Evolutionary conservation across 2,329 filamentous ascomycete species (phyloP), one percentile per base, ranked within the genome.

Genomic region (Chaetomium sp.): DNA sequence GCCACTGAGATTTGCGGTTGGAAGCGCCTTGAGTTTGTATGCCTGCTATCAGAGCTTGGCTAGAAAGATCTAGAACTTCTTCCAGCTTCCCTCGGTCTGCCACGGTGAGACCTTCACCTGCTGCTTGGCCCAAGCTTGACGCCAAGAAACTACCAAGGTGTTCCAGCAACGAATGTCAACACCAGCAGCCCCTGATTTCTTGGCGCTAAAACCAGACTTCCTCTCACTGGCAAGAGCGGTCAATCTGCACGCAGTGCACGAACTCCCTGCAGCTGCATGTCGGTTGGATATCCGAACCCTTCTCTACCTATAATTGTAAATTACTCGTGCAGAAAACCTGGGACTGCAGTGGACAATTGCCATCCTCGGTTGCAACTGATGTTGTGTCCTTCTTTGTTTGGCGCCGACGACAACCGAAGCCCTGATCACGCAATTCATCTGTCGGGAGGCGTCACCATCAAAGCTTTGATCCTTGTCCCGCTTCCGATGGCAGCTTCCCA

Each of bases 31-130:
- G 4, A 27, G 49, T 25, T 25, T 13, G 23, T 19, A 29, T 7
- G 12, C 13, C 27, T 45, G 19, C 16, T 12, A 13, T 60, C 13
- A 4, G 19, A n/a, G 42, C 58, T 54, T 55, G 57, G 56, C 62
- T 67, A 53, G 66, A 68, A 69, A 35, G 56, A 50, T 68, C 66
- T 68, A 69, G 66, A 69, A 69, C 38, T 53, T 61, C 60, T 27
- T 27, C 25, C n/a, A 12, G 55, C 64, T 58, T 29, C 21, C 7
- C 33, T 58, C 57, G 55, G 45, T 60, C 53, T 42, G 51, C 27
- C 23, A 29, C 38, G 57, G 57, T 50, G 57, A 31, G 57, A 16
- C 35, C 23, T 23, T 23, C n/a, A 38, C 6, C 51, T 23, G 6
- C 31, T 9, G 6, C 25, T 38, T 61, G 58, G 58, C n/a, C 57